These are phyloP conservation scores for Diaporthe aspalathi DNA, from an alignment of 2,329 filamentous ascomycete genomes.

Conservation along the genomic window DNA sequence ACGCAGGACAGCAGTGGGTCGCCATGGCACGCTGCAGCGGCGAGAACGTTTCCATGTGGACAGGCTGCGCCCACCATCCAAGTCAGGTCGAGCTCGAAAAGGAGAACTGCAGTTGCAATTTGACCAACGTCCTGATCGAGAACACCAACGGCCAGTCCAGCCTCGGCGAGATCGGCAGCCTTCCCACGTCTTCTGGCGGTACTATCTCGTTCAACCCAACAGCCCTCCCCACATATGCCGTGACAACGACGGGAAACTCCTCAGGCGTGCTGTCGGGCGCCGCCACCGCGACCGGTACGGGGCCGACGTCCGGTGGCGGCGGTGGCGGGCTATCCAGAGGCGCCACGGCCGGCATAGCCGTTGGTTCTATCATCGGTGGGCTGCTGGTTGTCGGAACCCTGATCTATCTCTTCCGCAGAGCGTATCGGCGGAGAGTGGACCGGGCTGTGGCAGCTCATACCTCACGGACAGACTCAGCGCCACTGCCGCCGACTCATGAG, in stretches of 20 bases:
- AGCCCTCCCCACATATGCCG: conserved; percentile 18
- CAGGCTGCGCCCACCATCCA: conserved; percentile 14
- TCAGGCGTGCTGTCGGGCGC: conserved; percentile 8
- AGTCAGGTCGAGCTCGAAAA: conserved; percentile 4
- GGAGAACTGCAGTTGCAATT: conserved; percentile 22
- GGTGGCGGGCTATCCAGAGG: neutral
- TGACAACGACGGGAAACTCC: neutral
- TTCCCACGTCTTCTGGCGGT: conserved; percentile 9
- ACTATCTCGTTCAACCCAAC: conserved; percentile 25
- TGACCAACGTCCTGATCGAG: conserved; percentile 17
- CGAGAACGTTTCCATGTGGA: conserved; percentile 3
- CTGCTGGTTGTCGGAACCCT: conserved; percentile 7
- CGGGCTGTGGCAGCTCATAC: conserved; percentile 5
- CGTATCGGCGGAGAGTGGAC: conserved; percentile 11
- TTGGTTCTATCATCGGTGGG: conserved; percentile 25
- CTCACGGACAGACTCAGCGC: neutral
- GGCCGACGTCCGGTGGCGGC: neutral
- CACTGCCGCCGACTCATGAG: neutral
- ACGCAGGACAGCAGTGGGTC: conserved; percentile 21
- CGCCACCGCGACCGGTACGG: conserved; percentile 11
- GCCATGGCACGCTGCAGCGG: conserved; percentile 26
- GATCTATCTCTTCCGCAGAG: neutral
- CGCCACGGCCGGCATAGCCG: conserved; percentile 10
- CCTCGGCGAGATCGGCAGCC: conserved; percentile 20
- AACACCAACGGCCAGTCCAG: conserved; percentile 24